phyloP scores from a whole-genome alignment of 495 filamentous ascomycete genomes.

The Neohortaea acidophila region DNA sequence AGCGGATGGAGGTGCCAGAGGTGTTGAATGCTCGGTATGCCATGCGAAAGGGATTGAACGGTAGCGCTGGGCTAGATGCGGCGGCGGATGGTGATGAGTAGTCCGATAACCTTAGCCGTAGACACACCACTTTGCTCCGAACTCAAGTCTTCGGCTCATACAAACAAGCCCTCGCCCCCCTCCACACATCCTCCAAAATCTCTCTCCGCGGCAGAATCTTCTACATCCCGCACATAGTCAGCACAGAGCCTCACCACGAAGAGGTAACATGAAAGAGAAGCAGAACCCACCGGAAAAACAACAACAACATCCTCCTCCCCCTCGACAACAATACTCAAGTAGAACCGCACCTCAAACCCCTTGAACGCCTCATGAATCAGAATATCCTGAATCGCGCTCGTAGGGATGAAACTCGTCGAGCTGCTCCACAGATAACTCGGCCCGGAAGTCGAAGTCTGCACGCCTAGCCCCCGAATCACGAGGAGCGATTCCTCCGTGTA shows the following conservation, averaged over 20 bases:
- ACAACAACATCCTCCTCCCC: slow-evolving; percentile 80
- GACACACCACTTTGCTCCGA: background rate
- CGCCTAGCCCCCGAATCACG: slow-evolving; percentile 74
- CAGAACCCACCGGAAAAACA: slow-evolving; percentile 60
- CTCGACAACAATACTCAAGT: slow-evolving; percentile 79
- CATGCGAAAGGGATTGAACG: slow-evolving; percentile 45
- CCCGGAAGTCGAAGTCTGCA: slow-evolving; percentile 67
- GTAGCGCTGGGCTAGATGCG: background rate
- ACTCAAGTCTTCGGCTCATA: slow-evolving; percentile 43
- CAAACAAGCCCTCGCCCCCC: slow-evolving; percentile 58
- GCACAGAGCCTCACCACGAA: background rate
- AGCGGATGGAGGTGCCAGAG: slow-evolving; percentile 45
- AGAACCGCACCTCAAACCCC: slow-evolving; percentile 82
- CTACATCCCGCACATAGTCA: slow-evolving; percentile 20
- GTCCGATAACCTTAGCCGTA: background rate
- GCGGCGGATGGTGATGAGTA: slow-evolving; percentile 11
- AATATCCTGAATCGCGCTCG: slow-evolving; percentile 76
- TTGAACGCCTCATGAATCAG: slow-evolving; percentile 91
- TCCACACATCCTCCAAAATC: slow-evolving; percentile 76
- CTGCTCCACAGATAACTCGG: slow-evolving; percentile 45
- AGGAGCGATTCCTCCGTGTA: slow-evolving; percentile 65
- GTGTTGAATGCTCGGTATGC: slow-evolving; percentile 67
- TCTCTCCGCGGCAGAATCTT: slow-evolving; percentile 51
- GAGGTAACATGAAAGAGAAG: slow-evolving; percentile 1
- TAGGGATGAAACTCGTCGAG: slow-evolving; percentile 84